These are phyloP conservation scores for Typha latifolia DNA, from an alignment of 176 grass and related monocot species.

Conservation along the genomic window DNA sequence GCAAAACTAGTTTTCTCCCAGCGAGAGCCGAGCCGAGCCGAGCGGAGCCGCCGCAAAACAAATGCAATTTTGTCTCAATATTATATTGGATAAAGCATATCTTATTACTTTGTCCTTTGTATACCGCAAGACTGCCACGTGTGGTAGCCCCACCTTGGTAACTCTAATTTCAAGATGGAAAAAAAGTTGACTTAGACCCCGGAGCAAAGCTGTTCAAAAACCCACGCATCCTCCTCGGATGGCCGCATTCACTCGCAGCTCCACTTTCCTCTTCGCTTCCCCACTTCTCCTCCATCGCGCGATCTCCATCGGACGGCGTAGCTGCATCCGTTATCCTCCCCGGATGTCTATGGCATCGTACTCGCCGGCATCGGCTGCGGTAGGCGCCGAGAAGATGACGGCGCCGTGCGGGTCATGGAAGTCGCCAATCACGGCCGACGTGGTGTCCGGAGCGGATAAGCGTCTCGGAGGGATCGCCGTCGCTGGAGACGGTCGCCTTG, in stretches of 20 bases:
- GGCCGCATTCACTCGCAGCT: background rate
- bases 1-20: too few species aligned
- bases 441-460: slow-evolving; percentile 59
- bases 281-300: slow-evolving; percentile 2
- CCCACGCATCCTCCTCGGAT: background rate
- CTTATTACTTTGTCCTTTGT: too few species aligned
- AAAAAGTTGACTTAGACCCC: too few species aligned
- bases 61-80: too few species aligned
- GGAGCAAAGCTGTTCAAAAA: background rate
- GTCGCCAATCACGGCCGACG: slow-evolving; percentile 69
- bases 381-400: slow-evolving; percentile 18
- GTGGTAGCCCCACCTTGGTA: too few species aligned
- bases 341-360: slow-evolving; percentile 15
- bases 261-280: background rate
- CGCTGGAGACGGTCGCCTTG: slow-evolving; percentile 57
- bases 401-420: slow-evolving; percentile 85
- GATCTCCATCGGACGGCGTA: slow-evolving; percentile 13
- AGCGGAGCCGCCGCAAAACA: too few species aligned
- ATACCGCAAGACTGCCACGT: too few species aligned
- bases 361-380: background rate
- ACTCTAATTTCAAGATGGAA: too few species aligned
- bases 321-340: slow-evolving; percentile 9
- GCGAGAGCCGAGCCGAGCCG: too few species aligned
- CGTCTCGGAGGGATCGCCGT: slow-evolving; percentile 50
- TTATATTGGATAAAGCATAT: too few species aligned